Base-by-base conservation (phyloP, 1,284 basidiomycete species). In the Volvariella surrecta region DNA sequence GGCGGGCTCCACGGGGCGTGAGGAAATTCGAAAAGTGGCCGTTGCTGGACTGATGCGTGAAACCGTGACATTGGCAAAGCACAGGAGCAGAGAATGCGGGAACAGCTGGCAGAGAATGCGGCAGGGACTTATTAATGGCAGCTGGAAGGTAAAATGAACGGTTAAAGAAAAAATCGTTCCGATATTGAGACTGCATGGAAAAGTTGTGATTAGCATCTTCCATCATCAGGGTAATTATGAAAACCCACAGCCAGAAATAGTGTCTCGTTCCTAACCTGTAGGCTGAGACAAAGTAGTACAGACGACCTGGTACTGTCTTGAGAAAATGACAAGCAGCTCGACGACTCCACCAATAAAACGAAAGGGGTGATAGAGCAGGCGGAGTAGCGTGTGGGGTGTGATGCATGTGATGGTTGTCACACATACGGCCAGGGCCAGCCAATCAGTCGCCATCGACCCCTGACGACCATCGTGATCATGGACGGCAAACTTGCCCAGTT, bases 401-500 rank as follows among this genome's bases (percentile, higher is more conserved):
- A n/a, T n/a, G n/a, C n/a, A n/a, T n/a, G n/a, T n/a, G n/a, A n/a
- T n/a, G n/a, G n/a, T n/a, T n/a, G n/a, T n/a, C n/a, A n/a, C n/a
- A n/a, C n/a, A n/a, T n/a, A n/a, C n/a, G n/a, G n/a, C n/a, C n/a
- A n/a, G n/a, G n/a, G n/a, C n/a, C n/a, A n/a, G n/a, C n/a, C n/a
- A n/a, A n/a, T n/a, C n/a, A 11, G 11, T 28, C 24, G 24, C 24
- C 24, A 6, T 11, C 11, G 11, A 28, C 24, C 11, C 6, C 24
- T 28, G 11, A 28, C 11, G n/a, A n/a, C 24, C 24, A 28, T 28
- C 24, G 11, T 28, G 6, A 28, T 11, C 43, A 86, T 88, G 83
- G 81, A 89, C 40, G 57, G 59, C 43, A 79, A 74, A 60, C 71
- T 89, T 42, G 57, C 74, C 0, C 76, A 82, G 49, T 66, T 81